Evolutionary conservation across 2,329 filamentous ascomycete genomes (phyloP).

Genomic region (Cordyceps farinosa): DNA sequence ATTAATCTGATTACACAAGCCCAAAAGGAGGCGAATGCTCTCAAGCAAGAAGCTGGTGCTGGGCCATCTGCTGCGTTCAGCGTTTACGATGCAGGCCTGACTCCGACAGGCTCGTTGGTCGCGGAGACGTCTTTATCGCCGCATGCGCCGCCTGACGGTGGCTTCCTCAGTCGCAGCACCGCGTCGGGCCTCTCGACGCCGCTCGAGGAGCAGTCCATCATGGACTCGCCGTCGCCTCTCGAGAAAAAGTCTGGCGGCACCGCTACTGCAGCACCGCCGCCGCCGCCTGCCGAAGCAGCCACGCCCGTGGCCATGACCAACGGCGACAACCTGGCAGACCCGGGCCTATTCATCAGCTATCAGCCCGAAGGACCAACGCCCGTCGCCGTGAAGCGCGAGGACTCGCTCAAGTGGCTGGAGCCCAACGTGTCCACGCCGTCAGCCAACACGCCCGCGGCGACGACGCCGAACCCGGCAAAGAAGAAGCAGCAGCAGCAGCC

Average conservation of each 20-base stretch:
- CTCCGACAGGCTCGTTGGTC: not conserved
- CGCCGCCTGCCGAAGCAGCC: not conserved
- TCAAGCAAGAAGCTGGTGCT: not conserved
- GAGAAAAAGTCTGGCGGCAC: not conserved
- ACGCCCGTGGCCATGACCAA: slow-evolving; percentile 9
- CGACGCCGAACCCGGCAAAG: slow-evolving; percentile 36
- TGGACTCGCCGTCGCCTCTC: slow-evolving; percentile 15
- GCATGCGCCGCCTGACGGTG: slow-evolving; percentile 23
- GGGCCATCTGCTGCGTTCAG: not conserved
- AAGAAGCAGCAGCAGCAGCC: slow-evolving; percentile 23
- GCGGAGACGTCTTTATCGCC: slow-evolving; percentile 16
- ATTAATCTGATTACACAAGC: slow-evolving; percentile 59
- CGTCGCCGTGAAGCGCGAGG: slow-evolving; percentile 33
- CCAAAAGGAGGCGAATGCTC: slow-evolving; percentile 47
- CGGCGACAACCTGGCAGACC: slow-evolving; percentile 19
- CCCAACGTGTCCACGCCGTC: slow-evolving; percentile 42
- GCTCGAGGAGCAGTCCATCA: slow-evolving; percentile 4
- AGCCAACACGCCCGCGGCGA: slow-evolving; percentile 29
- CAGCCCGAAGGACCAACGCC: slow-evolving; percentile 52
- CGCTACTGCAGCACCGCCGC: not conserved
- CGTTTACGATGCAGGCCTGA: not conserved
- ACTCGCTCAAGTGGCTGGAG: slow-evolving; percentile 49
- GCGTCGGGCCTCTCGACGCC: slow-evolving; percentile 26
- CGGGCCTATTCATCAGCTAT: slow-evolving; percentile 50
- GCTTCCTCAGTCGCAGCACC: slow-evolving; percentile 23